Conservation (phyloP, 2,329 filamentous ascomycete species). For the Ophiostoma novo-ulmi region DNA sequence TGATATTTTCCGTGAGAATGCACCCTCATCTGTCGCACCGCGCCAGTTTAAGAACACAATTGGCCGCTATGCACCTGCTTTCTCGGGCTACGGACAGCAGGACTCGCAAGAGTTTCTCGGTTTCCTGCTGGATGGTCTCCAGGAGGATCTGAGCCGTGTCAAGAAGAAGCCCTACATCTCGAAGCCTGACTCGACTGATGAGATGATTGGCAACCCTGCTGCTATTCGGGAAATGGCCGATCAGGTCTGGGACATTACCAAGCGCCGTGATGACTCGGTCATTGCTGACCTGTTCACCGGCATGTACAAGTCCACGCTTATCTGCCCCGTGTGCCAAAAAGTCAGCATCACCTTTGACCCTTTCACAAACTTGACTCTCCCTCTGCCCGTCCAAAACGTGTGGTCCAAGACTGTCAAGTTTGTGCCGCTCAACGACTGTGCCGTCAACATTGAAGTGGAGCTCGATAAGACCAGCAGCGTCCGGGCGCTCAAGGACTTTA, state of each 20-base stretch:
- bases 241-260: conserved; percentile 86
- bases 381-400: conserved; percentile 78
- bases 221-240: conserved; percentile 81
- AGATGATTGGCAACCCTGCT: conserved; percentile 77
- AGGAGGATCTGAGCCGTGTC: conserved; percentile 91
- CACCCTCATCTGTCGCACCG: conserved; percentile 66
- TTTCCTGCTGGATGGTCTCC: conserved; percentile 87
- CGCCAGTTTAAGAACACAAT: conserved; percentile 77
- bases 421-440: conserved; percentile 66
- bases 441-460: conserved; percentile 71
- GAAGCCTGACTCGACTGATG: conserved; percentile 95
- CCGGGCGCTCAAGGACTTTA: conserved; percentile 61
- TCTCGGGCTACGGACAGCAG: conserved; percentile 92
- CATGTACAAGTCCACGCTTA: conserved; percentile 96
- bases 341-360: conserved; percentile 98
- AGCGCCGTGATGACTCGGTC: conserved; percentile 87
- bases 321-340: conserved; percentile 86
- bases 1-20: conserved; percentile 68
- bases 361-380: conserved; percentile 89
- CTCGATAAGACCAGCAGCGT: conserved; percentile 71
- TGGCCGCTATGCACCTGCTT: conserved; percentile 74
- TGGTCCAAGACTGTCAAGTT: conserved; percentile 73
- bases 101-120: conserved; percentile 96
- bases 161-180: conserved; percentile 95
- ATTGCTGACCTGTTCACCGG: conserved; percentile 94